phyloP scores from a whole-genome alignment of 495 filamentous ascomycete species.

The Xylaria scruposa region DNA sequence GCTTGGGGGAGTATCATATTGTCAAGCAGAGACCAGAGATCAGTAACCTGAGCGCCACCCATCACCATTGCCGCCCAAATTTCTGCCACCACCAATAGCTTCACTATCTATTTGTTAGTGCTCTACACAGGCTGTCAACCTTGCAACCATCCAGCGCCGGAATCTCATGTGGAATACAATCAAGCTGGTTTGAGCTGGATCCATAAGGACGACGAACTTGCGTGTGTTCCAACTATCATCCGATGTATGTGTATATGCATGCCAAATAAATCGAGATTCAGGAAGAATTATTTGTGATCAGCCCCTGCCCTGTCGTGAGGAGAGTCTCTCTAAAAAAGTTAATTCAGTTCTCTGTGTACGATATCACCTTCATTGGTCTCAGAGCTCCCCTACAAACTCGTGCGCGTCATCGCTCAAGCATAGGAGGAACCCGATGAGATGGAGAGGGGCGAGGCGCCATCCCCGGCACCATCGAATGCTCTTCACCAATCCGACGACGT shows the following conservation, averaged over 20 bases:
- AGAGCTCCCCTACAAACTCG: neutral
- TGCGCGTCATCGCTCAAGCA: neutral
- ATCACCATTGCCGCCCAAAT: neutral
- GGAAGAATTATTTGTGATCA: neutral
- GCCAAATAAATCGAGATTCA: conserved; percentile 22
- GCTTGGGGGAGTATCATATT: conserved; percentile 15
- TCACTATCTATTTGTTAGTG: neutral
- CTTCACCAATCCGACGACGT: conserved; percentile 42
- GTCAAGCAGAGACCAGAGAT: conserved; percentile 3
- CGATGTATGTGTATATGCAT: conserved; percentile 28
- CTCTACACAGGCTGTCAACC: neutral
- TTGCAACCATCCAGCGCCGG: neutral
- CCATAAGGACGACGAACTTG: conserved; percentile 4
- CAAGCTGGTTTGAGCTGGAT: conserved; percentile 12
- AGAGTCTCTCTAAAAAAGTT: conserved; percentile 3
- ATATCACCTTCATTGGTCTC: neutral
- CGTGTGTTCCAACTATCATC: neutral
- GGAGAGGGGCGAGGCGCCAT: conserved; percentile 49
- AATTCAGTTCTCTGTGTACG: conserved; percentile 11
- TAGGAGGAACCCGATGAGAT: conserved; percentile 36
- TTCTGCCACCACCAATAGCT: neutral
- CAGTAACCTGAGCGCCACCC: neutral
- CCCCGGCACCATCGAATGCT: conserved; percentile 48
- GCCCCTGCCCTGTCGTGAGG: neutral
- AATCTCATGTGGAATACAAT: conserved; percentile 11